Evolutionary conservation across 805 yeast genomes (phyloP), one percentile per base, ranked within the genome.

Genomic region (Millerozyma acaciae): DNA sequence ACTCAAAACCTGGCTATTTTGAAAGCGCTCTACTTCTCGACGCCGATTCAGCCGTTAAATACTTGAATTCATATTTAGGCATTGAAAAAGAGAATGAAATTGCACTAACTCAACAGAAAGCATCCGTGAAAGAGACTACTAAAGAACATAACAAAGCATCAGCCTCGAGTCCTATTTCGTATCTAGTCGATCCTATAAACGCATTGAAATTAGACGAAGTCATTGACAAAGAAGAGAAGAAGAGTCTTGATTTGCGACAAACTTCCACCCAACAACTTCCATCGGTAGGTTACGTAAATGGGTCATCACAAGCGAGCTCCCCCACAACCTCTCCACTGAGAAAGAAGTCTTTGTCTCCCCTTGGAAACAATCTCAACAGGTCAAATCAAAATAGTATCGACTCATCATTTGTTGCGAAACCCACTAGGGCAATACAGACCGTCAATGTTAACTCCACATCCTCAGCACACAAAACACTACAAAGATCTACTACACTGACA

Each of bases 1-100:
- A 78, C 27, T 74, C 80, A 3, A 52, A 71, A 33, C 82, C 83
- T 1, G 81, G 82, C 1, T 73, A 76, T 35, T 74, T 76, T 53
- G 83, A 76, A 53, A 65, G 74, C 14, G 70, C 81, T 20, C 48
- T 76, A 44, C 52, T 76, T 18, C 56, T 76, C 32, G 80, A 75
- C 41, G 57, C 68, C 2, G 76, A 70, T 40, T 59, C 62, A 16
- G 73, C 79, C 1, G 57, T 61, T 33, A 53, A 64, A 44, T 58
- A 57, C 26, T 58, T 73, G 34, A 67, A 68, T 37, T 65, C 62
- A 34, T 72, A 44, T 40, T 55, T 57, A 7, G 23, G 25, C 6
- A 26, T 26, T 13, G 19, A 19, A n/a, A 27, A 28, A 12, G 7
- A 17, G 13, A 22, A 30, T 20, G 20, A 21, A n/a, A n/a, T n/a